Conservation (phyloP, 495 filamentous ascomycete species). For the Daldinia caldariorum region DNA sequence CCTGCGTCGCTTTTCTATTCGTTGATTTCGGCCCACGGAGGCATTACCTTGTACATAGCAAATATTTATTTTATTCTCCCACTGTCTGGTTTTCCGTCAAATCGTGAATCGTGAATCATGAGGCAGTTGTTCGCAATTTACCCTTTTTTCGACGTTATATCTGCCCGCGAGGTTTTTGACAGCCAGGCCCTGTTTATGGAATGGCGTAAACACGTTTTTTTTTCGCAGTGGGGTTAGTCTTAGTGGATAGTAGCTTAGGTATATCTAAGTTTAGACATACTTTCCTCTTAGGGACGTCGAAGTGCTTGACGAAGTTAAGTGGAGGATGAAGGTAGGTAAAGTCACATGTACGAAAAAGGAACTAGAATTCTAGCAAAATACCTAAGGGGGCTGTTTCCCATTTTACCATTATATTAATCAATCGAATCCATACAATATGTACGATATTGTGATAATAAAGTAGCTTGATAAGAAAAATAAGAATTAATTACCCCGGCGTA, state of each 20-base stretch:
- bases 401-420: background rate
- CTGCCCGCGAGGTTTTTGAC: background rate
- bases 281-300: background rate
- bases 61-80: background rate
- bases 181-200: background rate
- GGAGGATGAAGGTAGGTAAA: background rate
- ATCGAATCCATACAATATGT: background rate
- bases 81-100: background rate
- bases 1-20: conserved; percentile 1
- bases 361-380: background rate
- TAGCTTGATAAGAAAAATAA: background rate
- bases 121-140: background rate
- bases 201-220: conserved; percentile 3
- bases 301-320: background rate
- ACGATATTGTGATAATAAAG: background rate
- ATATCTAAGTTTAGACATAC: background rate
- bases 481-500: conserved; percentile 8
- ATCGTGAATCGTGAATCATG: background rate
- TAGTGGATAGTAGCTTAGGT: background rate
- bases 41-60: background rate
- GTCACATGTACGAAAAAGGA: background rate
- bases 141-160: background rate
- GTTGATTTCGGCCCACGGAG: background rate
- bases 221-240: background rate
- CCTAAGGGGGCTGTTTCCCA: background rate